Conservation (phyloP, 2,329 filamentous ascomycete species). For the Colletotrichum tanaceti region DNA sequence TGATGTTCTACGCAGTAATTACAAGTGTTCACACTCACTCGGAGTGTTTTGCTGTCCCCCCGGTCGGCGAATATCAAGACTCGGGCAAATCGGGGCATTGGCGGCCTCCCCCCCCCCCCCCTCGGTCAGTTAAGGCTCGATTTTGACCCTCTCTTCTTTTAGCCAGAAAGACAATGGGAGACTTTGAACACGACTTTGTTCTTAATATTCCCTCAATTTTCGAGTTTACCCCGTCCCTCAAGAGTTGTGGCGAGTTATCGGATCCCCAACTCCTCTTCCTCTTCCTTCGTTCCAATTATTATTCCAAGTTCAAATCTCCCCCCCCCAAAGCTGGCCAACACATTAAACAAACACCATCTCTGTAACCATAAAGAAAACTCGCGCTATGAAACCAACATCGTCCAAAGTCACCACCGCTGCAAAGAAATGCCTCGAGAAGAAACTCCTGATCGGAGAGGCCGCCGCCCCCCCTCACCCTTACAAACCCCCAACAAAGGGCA, state of each 20-base stretch:
- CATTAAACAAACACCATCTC: no score
- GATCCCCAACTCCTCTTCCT: neutral
- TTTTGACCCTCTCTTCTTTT: neutral
- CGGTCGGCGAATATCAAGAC: neutral
- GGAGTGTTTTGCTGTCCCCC: neutral
- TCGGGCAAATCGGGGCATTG: neutral
- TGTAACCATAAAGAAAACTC: no score
- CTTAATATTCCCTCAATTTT: neutral
- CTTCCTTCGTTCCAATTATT: no score
- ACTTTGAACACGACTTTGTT: neutral
- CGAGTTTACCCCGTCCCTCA: no score
- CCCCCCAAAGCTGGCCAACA: neutral
- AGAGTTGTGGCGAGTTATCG: neutral
- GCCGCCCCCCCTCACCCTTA: no score
- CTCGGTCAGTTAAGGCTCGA: neutral
- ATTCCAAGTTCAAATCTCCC: no score
- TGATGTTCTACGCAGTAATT: no score
- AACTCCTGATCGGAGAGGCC: neutral
- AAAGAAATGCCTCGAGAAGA: neutral
- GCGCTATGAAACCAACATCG: neutral
- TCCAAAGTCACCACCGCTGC: neutral
- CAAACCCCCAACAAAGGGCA: constrained; percentile 56
- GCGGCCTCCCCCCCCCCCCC: no score
- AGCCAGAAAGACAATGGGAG: neutral
- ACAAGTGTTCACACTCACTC: neutral